These are phyloP conservation scores for Plasmodium reichenowi DNA, from an alignment of 169 alveolate genomes.

Conservation along the genomic window DNA sequence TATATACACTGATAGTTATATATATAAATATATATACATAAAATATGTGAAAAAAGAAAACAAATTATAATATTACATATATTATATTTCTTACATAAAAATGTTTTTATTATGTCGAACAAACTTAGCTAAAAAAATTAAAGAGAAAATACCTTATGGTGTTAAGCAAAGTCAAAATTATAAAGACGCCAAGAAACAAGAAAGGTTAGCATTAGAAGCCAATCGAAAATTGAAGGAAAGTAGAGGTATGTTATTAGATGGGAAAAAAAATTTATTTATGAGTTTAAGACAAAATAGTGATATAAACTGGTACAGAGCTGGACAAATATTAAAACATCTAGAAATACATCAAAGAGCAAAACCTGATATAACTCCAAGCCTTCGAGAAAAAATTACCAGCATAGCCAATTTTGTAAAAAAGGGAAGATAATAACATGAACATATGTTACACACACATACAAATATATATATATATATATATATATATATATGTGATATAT, in stretches of 20 bases:
- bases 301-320: slow-evolving; percentile 85
- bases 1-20: too few species aligned
- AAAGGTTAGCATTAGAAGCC: slow-evolving; percentile 82
- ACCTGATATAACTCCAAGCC: slow-evolving; percentile 75
- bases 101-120: slow-evolving; percentile 32
- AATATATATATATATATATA: too few species aligned
- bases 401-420: slow-evolving; percentile 81
- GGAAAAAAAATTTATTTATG: slow-evolving; percentile 82
- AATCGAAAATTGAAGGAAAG: slow-evolving; percentile 80
- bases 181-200: slow-evolving; percentile 83
- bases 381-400: slow-evolving; percentile 77
- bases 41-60: too few species aligned
- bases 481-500: too few species aligned
- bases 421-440: slow-evolving; percentile 11
- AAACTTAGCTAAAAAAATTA: slow-evolving; percentile 32
- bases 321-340: slow-evolving; percentile 83
- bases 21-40: too few species aligned
- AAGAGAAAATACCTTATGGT: slow-evolving; percentile 70
- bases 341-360: slow-evolving; percentile 84
- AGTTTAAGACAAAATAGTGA: slow-evolving; percentile 83
- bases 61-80: too few species aligned
- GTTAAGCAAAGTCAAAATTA: slow-evolving; percentile 82
- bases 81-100: not conserved
- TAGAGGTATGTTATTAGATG: slow-evolving; percentile 84
- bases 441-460: too few species aligned